phyloP scores from a whole-genome alignment of 2,329 filamentous ascomycete genomes.

The Thelonectria olida region DNA sequence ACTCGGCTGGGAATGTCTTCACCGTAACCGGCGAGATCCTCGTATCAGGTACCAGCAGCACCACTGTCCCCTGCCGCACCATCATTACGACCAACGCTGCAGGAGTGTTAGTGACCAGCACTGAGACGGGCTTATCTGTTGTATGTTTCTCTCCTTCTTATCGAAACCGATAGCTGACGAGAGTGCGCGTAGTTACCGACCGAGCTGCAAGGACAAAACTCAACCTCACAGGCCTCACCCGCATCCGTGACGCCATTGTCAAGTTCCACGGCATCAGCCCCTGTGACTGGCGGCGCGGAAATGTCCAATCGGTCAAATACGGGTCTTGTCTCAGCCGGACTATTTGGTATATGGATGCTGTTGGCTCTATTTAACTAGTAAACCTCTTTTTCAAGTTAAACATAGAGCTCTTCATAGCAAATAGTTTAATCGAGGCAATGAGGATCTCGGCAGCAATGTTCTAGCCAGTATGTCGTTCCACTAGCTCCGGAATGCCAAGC shows the following conservation, averaged over 20 bases:
- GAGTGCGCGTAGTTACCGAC: not conserved
- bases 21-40: not conserved
- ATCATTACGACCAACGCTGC: not conserved
- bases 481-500: no score
- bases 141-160: not conserved
- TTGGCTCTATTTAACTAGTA: no score
- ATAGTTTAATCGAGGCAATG: no score
- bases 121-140: slow-evolving; percentile 1
- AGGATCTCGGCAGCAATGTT: no score
- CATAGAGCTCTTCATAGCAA: no score
- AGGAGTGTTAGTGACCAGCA: not conserved
- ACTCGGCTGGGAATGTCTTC: not conserved
- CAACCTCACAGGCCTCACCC: not conserved
- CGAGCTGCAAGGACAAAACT: not conserved
- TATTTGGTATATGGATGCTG: no score
- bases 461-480: no score
- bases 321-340: no score
- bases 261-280: not conserved
- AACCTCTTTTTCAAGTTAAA: no score
- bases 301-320: no score
- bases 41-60: not conserved
- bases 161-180: not conserved
- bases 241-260: not conserved
- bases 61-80: not conserved
- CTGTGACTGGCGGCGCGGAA: no score